Base-by-base conservation (phyloP, 2,329 filamentous ascomycete genomes). In the Stagonosporopsis rhizophila region DNA sequence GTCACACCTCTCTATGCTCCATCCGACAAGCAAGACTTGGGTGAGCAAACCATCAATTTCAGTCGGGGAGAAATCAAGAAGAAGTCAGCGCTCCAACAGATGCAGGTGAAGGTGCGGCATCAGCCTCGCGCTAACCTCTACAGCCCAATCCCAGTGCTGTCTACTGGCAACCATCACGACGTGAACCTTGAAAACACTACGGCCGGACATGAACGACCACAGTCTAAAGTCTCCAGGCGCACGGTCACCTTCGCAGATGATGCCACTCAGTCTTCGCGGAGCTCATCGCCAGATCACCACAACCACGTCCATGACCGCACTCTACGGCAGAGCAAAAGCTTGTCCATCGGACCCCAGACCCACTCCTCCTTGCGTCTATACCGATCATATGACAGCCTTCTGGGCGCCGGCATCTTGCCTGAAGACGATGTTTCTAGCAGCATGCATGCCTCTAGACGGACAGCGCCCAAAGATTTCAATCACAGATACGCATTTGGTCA, bases 381-480 rank as follows among this genome's bases (percentile, higher is more conserved):
- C 28, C 22, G 46, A 17, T 56, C 52, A 5, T 41, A 56, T 17
- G 52, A 56, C 41, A 56, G 35, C 17, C 38, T 56, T 1, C n/a
- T 52, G 12, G 12, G 34, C 37, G 28, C 28, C 9, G 20, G 20
- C 9, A 11, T 28, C 17, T 4, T 14, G 2, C 8, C 6, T 17
- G 20, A 3, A 12, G 17, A 32, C 14, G n/a, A 27, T 6, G 7
- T 12, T 32, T 11, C 30, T 32, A n/a, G 30, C 34, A 37, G 7
- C 3, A 4, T 22, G 2, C 32, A 30, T 7, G 53, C 53, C 14
- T 30, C 30, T 14, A 22, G 53, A 32, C 47, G 53, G 19, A 56
- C 53, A 11, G 17, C 30, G 15, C 61, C 56, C 4, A 62, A 61
- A 42, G 54, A 64, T 17, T 57, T 52, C 40, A 52, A 58, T 9